A percentile compares a stretch with the other conserved stretches of the same genome.
Evolutionary conservation across 495 filamentous ascomycete genomes (phyloP).

Genomic region (Penicillium cataractarum): DNA sequence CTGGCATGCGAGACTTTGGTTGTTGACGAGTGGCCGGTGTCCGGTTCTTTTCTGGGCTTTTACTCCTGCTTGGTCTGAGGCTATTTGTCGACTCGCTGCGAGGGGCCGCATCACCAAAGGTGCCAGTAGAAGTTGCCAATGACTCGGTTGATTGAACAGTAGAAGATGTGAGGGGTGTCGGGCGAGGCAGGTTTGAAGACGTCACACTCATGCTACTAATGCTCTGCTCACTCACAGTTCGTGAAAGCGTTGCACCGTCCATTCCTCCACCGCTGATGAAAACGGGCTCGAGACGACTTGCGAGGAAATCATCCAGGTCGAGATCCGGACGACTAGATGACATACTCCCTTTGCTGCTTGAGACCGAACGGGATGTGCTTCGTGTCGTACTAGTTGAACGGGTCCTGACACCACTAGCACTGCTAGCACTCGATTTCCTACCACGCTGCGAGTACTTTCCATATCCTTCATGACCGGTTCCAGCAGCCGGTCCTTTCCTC

Average conservation of each 20-base stretch:
- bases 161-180: slow-evolving; percentile 24
- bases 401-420: slow-evolving; percentile 46
- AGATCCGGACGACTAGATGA: slow-evolving; percentile 52
- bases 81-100: slow-evolving; percentile 15
- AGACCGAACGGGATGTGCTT: slow-evolving; percentile 49
- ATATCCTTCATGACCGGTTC: slow-evolving; percentile 96
- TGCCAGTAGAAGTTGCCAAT: slow-evolving; percentile 33
- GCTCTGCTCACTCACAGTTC: slow-evolving; percentile 69
- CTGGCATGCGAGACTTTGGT: slow-evolving; percentile 27
- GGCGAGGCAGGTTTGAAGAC: slow-evolving; percentile 38
- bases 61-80: slow-evolving; percentile 7
- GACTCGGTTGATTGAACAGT: slow-evolving; percentile 41
- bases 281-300: slow-evolving; percentile 82
- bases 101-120: slow-evolving; percentile 18
- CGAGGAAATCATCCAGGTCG: slow-evolving; percentile 68
- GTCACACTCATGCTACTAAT: slow-evolving; percentile 54
- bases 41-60: slow-evolving; percentile 10
- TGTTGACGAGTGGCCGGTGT: not conserved
- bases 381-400: slow-evolving; percentile 60
- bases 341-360: slow-evolving; percentile 57
- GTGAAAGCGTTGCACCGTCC: slow-evolving; percentile 53
- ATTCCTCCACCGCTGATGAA: slow-evolving; percentile 76
- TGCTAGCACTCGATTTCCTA: slow-evolving; percentile 52
- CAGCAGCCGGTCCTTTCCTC: slow-evolving; percentile 85
- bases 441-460: slow-evolving; percentile 67